Percentiles rank a stretch among this genome's conserved stretches.
Conservation (phyloP, 129 eudicot species). For the Flaveria sonorensis region DNA sequence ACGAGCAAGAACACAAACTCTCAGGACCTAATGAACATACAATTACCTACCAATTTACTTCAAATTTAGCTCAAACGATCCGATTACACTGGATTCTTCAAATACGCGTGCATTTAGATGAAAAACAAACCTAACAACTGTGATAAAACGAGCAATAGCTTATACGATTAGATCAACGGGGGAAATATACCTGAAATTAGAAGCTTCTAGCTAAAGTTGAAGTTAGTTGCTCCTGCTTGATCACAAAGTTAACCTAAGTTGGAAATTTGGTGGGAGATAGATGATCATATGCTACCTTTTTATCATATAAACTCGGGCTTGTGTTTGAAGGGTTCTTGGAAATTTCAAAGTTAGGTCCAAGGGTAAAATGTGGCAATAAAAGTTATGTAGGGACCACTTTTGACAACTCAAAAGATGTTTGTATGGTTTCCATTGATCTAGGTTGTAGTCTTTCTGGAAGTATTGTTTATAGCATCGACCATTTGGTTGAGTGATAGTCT, state of each 20-base stretch:
- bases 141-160: neutral
- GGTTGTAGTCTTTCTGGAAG: neutral
- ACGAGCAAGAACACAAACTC: neutral
- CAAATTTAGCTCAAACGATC: slow-evolving; percentile 5
- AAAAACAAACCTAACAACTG: neutral
- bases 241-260: slow-evolving; percentile 16
- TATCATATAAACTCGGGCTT: neutral
- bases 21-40: slow-evolving; percentile 1
- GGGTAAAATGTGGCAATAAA: neutral
- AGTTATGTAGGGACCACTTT: neutral
- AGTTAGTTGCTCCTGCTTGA: slow-evolving; percentile 16
- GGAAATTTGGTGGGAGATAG: neutral
- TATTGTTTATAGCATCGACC: neutral
- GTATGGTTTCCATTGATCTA: neutral
- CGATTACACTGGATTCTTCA: slow-evolving; percentile 11
- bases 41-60: slow-evolving; percentile 15
- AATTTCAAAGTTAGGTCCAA: neutral
- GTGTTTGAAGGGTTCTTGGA: neutral
- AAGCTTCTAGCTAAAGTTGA: slow-evolving; percentile 20
- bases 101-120: neutral
- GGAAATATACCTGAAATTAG: slow-evolving; percentile 24
- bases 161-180: neutral
- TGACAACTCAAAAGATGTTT: neutral
- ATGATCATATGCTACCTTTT: neutral
- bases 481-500: no score